phyloP scores from a whole-genome alignment of 768 basidiomycete genomes.

The Mycena sanguinolenta region DNA sequence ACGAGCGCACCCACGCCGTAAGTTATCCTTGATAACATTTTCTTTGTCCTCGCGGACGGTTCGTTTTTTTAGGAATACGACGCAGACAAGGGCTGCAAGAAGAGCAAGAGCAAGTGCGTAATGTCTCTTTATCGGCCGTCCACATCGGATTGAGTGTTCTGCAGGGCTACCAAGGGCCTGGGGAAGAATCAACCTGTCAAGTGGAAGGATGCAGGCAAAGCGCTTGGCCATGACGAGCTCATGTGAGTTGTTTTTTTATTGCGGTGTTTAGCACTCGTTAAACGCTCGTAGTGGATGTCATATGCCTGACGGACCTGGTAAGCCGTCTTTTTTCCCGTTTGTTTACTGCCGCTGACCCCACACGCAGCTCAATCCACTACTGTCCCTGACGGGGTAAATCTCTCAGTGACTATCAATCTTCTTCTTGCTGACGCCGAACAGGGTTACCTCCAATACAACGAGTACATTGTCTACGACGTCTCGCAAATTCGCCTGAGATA shows the following conservation, averaged over 20 bases:
- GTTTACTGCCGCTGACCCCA: not conserved
- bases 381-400: conserved; percentile 50
- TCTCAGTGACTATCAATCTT: not conserved
- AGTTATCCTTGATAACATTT: conserved; percentile 11
- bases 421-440: conserved; percentile 15
- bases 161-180: conserved; percentile 67
- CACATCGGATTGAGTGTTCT: conserved; percentile 5
- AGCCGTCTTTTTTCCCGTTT: conserved; percentile 19
- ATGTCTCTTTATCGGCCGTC: not conserved
- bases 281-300: conserved; percentile 55
- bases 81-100: conserved; percentile 63
- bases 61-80: conserved; percentile 55
- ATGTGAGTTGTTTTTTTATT: conserved; percentile 21
- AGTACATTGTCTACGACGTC: conserved; percentile 75
- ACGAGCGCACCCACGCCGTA: conserved; percentile 60
- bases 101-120: conserved; percentile 52
- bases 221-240: conserved; percentile 62
- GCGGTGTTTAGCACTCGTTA: not conserved
- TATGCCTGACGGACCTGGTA: conserved; percentile 70
- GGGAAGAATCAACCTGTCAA: conserved; percentile 64
- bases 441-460: conserved; percentile 34
- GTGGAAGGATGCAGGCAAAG: conserved; percentile 72
- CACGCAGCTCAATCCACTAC: conserved; percentile 5
- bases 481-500: conserved; percentile 71
- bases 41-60: not conserved